Base-by-base conservation (phyloP, 257 asterid genomes). In the Scutellaria minor region DNA sequence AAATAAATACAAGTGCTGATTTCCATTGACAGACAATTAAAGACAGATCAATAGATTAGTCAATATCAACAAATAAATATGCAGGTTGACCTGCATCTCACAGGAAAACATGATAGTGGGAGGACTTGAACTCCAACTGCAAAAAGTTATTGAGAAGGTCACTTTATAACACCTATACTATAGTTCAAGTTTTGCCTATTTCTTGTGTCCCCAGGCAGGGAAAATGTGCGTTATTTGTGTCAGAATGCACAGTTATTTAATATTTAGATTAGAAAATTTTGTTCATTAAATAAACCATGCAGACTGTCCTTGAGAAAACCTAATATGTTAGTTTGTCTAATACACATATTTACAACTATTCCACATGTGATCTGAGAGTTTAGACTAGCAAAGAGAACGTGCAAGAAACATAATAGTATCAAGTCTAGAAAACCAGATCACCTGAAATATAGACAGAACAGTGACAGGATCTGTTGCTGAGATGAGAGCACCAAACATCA, bases 381-480 rank as follows among this genome's bases (percentile, higher is more conserved):
- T 64, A 61, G 54, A 64, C 35, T 48, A 27, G 46, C 27, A 54
- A 62, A 72, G 44, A 20, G 48, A 50, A 31, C 63, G 71, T 44
- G 15, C 31, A 71, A 72, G 46, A 57, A 47, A 65, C 31, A 63
- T 50, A 55, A 63, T 50, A 55, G 68, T 41, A 51, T 55, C 63
- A 56, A 78, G 64, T 64, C 60, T 46, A 67, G 55, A 70, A 75
- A 68, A 40, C 72, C 56, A 67, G 47, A 54, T 75, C 71, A 95
- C 98, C 97, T 95, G 98, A 83, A 95, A 95, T 82, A 95, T 95
- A 72, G 99, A 95, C 77, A 95, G 82, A 74, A 95, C 99, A 22
- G 98, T 95, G 80, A 92, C 99, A 75, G 98, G 99, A 82, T 95
- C 97, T 5, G 97, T 95, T 59, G 98, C 98, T 9, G 98, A 95